Evolutionary conservation across 163 green algal species (phyloP).

Genomic region (Chlamydomonas reinhardtii): DNA sequence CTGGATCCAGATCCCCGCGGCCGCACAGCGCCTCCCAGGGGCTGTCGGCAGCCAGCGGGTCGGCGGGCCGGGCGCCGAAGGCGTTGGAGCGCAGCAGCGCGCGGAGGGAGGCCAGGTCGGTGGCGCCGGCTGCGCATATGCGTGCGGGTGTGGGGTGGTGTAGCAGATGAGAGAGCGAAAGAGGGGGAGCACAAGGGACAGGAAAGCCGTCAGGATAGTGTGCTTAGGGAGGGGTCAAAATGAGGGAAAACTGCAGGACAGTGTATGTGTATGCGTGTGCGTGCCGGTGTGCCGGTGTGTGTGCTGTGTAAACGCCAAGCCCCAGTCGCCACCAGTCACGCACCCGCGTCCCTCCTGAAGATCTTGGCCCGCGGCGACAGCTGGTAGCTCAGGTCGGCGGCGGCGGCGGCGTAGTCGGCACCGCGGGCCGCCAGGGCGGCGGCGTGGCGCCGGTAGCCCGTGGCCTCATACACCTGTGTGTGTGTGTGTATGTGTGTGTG

Average conservation of each 20-base stretch:
- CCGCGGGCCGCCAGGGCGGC: constrained; percentile 24
- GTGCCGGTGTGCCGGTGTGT: too few relatives aligned
- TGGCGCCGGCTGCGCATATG: constrained; percentile 39
- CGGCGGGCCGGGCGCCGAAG: constrained; percentile 34
- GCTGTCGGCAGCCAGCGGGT: constrained; percentile 49
- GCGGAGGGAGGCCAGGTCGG: constrained; percentile 64
- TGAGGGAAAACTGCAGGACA: too few relatives aligned
- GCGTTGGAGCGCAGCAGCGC: constrained; percentile 73
- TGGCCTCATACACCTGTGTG: constrained; percentile 63
- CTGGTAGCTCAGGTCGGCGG: constrained; percentile 69
- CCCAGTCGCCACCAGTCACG: not conserved
- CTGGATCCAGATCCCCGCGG: constrained; percentile 65
- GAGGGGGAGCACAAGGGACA: too few relatives aligned
- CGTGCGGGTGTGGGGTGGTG: too few relatives aligned
- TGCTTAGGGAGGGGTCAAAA: too few relatives aligned
- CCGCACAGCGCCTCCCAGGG: constrained; percentile 67
- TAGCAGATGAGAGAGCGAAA: too few relatives aligned
- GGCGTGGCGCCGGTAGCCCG: constrained; percentile 64
- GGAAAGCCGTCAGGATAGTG: too few relatives aligned
- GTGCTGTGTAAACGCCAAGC: too few relatives aligned
- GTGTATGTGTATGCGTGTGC: too few relatives aligned
- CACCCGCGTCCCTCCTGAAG: constrained; percentile 67
- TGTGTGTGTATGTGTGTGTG: too few relatives aligned
- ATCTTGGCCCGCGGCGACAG: constrained; percentile 67
- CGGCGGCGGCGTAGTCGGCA: constrained; percentile 49